A percentile compares a stretch with the other conserved stretches of the same genome.
Evolutionary conservation across 2,329 filamentous ascomycete genomes (phyloP).

Genomic region (Fusarium denticulatum): DNA sequence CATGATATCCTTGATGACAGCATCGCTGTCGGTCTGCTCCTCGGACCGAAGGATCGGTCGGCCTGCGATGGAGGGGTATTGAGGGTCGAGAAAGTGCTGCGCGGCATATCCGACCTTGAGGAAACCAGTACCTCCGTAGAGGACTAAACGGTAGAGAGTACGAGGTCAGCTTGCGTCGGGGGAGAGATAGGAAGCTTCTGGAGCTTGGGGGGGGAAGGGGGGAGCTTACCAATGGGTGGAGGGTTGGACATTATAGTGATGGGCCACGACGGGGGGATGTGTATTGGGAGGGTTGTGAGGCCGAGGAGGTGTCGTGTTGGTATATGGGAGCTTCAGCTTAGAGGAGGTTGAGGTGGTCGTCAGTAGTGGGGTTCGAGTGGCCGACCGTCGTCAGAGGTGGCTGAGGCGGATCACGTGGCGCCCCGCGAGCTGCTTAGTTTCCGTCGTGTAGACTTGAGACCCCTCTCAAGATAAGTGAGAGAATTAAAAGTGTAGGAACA

Average conservation of each 20-base stretch:
- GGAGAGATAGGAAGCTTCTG: conserved; percentile 13
- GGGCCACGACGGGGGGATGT: conserved; percentile 25
- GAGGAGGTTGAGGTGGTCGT: conserved; percentile 45
- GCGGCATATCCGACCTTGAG: conserved; percentile 99
- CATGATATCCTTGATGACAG: conserved; percentile 97
- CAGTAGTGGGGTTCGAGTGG: conserved; percentile 49
- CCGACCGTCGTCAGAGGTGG: conserved; percentile 51
- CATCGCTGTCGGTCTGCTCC: conserved; percentile 72
- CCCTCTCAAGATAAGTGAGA: conserved; percentile 4
- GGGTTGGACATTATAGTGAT: conserved; percentile 59
- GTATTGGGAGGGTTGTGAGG: conserved; percentile 26
- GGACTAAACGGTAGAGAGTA: conserved; percentile 67
- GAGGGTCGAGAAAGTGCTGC: conserved; percentile 99
- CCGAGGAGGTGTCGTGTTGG: conserved; percentile 36
- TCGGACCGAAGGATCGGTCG: conserved; percentile 97
- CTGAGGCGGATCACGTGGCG: conserved; percentile 52
- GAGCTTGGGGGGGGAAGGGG: conserved; percentile 11
- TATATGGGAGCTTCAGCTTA: conserved; percentile 43
- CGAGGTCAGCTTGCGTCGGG: conserved; percentile 40
- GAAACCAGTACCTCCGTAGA: conserved; percentile 99
- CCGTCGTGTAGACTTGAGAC: conserved; percentile 9
- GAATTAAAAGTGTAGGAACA: not conserved
- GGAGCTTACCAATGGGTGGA: conserved; percentile 64
- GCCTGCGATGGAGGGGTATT: conserved; percentile 98
- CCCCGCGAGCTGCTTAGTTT: conserved; percentile 19